A percentile compares a stretch with the other conserved stretches of the same genome.
These are phyloP conservation scores for Trifolium dubium DNA, from an alignment of 306 rosid species.

Conservation along the genomic window DNA sequence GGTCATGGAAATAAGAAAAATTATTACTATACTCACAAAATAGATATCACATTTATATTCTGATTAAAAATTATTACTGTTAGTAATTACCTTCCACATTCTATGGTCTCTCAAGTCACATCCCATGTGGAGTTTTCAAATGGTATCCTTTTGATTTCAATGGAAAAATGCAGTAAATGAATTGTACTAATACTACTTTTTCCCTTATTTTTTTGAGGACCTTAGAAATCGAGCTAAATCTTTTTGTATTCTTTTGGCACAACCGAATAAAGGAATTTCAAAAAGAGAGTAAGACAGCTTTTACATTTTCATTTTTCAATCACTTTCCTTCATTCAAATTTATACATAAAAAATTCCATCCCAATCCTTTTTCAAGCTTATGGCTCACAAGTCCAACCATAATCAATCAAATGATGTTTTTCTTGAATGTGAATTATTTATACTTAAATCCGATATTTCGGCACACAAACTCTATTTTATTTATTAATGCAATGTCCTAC, in stretches of 20 bases:
- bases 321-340: conserved; percentile 41
- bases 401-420: too few species aligned
- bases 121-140: conserved; percentile 30
- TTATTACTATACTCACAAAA: too few species aligned
- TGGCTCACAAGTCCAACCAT: conserved; percentile 36
- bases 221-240: conserved; percentile 41
- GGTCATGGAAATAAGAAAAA: too few species aligned
- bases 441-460: too few species aligned
- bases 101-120: background rate
- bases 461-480: too few species aligned
- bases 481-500: too few species aligned
- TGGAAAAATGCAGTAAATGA: conserved; percentile 10
- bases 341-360: conserved; percentile 33
- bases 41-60: too few species aligned
- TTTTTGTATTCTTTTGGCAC: conserved; percentile 58
- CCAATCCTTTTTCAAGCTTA: conserved; percentile 46
- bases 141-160: conserved; percentile 37
- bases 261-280: conserved; percentile 41
- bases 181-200: background rate
- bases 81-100: background rate
- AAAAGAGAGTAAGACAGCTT: conserved; percentile 49
- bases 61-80: too few species aligned
- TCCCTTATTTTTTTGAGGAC: conserved; percentile 8
- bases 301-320: conserved; percentile 54
- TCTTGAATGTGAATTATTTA: too few species aligned